Percentiles rank a stretch among this genome's conserved stretches.
These are phyloP conservation scores for Beauveria sp. DNA, from an alignment of 2,329 filamentous ascomycete species.

Conservation along the genomic window DNA sequence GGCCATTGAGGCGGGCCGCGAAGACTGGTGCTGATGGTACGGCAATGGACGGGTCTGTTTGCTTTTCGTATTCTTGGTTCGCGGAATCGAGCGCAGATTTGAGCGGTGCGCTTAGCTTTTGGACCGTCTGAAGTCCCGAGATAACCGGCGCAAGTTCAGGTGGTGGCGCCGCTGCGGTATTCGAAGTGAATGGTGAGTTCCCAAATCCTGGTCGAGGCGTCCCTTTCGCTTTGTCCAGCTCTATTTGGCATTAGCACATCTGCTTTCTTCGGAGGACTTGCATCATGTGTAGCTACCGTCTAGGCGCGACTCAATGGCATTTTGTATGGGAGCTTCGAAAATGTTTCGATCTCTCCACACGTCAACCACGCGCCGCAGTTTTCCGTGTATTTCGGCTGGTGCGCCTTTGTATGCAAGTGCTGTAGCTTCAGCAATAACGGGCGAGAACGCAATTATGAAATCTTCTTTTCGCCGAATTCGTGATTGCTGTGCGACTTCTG, in stretches of 20 bases:
- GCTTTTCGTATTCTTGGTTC: slow-evolving; percentile 75
- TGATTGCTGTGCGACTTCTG: slow-evolving; percentile 93
- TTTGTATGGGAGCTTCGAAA: slow-evolving; percentile 74
- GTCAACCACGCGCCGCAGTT: slow-evolving; percentile 81
- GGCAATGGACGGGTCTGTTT: slow-evolving; percentile 61
- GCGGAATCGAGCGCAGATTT: slow-evolving; percentile 63
- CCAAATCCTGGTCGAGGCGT: slow-evolving; percentile 43
- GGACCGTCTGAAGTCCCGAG: slow-evolving; percentile 62
- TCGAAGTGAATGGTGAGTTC: slow-evolving; percentile 56
- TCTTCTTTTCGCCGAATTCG: slow-evolving; percentile 89
- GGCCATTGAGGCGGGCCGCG: slow-evolving; percentile 77
- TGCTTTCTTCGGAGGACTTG: background rate
- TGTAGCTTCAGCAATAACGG: slow-evolving; percentile 86
- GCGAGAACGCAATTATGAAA: slow-evolving; percentile 85
- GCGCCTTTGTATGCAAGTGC: slow-evolving; percentile 86
- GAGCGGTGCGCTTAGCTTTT: slow-evolving; percentile 62
- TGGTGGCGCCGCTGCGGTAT: slow-evolving; percentile 27
- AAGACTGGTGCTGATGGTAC: slow-evolving; percentile 81
- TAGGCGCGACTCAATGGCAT: slow-evolving; percentile 70
- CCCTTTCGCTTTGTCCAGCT: slow-evolving; percentile 54
- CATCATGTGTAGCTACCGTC: slow-evolving; percentile 51
- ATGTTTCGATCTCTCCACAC: slow-evolving; percentile 87
- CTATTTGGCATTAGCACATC: slow-evolving; percentile 29
- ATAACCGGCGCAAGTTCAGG: slow-evolving; percentile 67
- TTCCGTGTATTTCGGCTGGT: slow-evolving; percentile 76